Evolutionary conservation across 2,329 filamentous ascomycete species (phyloP), one percentile per base, ranked within the genome.

Genomic region (Pseudogymnoascus sp.): DNA sequence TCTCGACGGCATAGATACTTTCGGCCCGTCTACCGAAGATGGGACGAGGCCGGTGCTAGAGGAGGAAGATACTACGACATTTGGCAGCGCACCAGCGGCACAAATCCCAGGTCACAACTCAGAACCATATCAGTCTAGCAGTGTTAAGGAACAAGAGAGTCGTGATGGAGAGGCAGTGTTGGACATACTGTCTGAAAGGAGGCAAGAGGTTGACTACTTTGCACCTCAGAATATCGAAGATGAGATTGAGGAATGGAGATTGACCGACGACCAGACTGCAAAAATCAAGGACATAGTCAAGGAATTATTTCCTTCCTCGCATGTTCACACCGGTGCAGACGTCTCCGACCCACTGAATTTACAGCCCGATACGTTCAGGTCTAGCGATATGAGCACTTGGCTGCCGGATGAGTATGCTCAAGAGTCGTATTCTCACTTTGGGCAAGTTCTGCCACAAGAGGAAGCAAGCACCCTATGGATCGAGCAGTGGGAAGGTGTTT

Each of bases 401-500:
- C 22, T 28, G 18, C 61, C 43, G 7, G 61, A 62, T 30, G 80
- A 63, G 39, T 68, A 60, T 61, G 57, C 59, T 20, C 58, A 63
- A 16, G 61, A 64, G 18, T 64, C 63, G 28, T 63, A 57, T 33
- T 58, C 61, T 18, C 60, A 64, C 41, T 60, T 61, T 30, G 61
- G 63, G 25, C 54, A 59, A 20, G 58, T 41, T 18, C 37, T 37
- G 14, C 25, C 50, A 25, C 60, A 37, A 16, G 47, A 38, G 22
- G 54, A 58, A 39, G 62, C 60, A 25, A 60, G 72, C 67, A 67
- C 74, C 54, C 65, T 73, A 14, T 85, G 82, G 82, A 70, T 82
- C 11, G 72, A 75, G 36, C 78, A 84, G 66, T 86, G 84, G 83
- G 76, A 77, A 35, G 75, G 77, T 41, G 81, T 86, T 6, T 74